Evolutionary conservation across 225 moss, liverwort and hornwort genomes (phyloP), one percentile per base, ranked within the genome.

Genomic region (Ulota crispa): DNA sequence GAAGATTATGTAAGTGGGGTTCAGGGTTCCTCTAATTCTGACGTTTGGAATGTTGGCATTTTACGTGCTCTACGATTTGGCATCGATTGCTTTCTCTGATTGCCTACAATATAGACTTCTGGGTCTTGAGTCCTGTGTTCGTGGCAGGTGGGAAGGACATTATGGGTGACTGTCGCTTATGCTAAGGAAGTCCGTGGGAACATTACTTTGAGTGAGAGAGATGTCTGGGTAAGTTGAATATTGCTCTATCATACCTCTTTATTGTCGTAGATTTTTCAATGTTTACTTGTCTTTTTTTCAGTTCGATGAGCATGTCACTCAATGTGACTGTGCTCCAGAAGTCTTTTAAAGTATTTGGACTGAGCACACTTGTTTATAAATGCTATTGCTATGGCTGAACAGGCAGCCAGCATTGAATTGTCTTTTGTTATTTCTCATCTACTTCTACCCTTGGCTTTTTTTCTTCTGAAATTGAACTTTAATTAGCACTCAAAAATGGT

Each of bases 1-100:
- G 68, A 83, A 84, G 67, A 70, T 32, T 83, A 85, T 86, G 90
- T 90, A 88, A 84, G 88, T 88, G 70, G 65, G 36, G 30, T 52
- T 0, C 24, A 71, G 4, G 27, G 47, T 42, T 73, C 50, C 19
- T 24, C 32, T 54, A 34, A 52, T 37, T 65, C 30, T 57, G 50
- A 54, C 70, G 14, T 55, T 59, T 19, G 64, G 57, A 37, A 67
- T 62, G 26, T 68, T 74, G 7, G 66, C 18, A 3, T 57, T 43
- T 69, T 19, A n/a, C 34, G 34, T 75, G 20, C 26, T 64, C n/a
- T 74, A 61, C 14, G 45, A 53, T 73, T 75, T 77, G 61, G 42
- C 72, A 65, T 75, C 7, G 23, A 39, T 55, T 54, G 23, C 30
- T 85, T 28, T 28, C 28, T 31, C 15, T 69, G 45, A 64, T 78